These are phyloP conservation scores for Xylariaceae sp. DNA, from an alignment of 2,329 filamentous ascomycete species.

Conservation along the genomic window DNA sequence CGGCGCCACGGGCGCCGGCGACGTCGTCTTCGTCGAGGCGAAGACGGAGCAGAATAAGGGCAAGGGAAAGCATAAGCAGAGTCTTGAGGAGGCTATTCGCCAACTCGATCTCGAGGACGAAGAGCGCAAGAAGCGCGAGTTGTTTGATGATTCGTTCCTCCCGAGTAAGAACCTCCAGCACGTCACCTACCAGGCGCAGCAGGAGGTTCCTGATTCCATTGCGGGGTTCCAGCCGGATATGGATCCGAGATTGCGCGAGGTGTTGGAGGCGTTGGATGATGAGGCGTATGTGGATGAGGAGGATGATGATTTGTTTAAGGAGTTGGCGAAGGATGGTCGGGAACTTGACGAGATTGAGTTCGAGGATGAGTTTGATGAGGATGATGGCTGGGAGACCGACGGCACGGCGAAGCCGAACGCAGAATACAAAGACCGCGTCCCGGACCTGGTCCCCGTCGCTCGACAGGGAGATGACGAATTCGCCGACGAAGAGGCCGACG, in stretches of 20 bases:
- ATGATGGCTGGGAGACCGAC: slow-evolving; percentile 93
- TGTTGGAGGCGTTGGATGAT: slow-evolving; percentile 88
- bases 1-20: slow-evolving; percentile 59
- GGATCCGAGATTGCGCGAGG: slow-evolving; percentile 88
- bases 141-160: slow-evolving; percentile 69
- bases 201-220: slow-evolving; percentile 85
- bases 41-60: slow-evolving; percentile 49
- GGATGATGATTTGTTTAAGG: slow-evolving; percentile 78
- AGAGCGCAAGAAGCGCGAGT: slow-evolving; percentile 41
- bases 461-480: slow-evolving; percentile 16
- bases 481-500: slow-evolving; percentile 37
- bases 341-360: slow-evolving; percentile 80
- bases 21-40: slow-evolving; percentile 79
- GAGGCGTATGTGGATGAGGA: slow-evolving; percentile 80
- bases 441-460: slow-evolving; percentile 40
- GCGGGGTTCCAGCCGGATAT: slow-evolving; percentile 96
- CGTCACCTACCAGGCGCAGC: slow-evolving; percentile 83
- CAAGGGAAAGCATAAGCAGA: slow-evolving; percentile 70
- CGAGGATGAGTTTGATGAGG: slow-evolving; percentile 56
- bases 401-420: slow-evolving; percentile 73
- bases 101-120: slow-evolving; percentile 51
- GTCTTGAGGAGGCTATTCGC: slow-evolving; percentile 75
- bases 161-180: slow-evolving; percentile 74
- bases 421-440: slow-evolving; percentile 48
- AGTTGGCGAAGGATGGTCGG: slow-evolving; percentile 61